Evolutionary conservation across 345 rosid genomes (phyloP).

Genomic region (Syzygium aqueum): DNA sequence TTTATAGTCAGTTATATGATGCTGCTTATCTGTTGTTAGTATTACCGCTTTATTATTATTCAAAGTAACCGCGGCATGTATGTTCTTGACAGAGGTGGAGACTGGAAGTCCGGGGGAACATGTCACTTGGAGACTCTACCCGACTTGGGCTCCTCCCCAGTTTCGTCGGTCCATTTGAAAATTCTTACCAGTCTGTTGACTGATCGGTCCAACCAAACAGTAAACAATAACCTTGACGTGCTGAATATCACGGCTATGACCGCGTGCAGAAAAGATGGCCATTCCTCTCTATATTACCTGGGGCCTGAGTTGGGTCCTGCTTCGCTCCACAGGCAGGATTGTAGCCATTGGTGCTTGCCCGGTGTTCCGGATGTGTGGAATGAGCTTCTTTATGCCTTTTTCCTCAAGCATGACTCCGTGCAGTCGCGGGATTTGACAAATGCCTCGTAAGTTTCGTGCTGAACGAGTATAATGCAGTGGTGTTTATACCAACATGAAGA

Average conservation of each 20-base stretch:
- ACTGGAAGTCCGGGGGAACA: constrained; percentile 45
- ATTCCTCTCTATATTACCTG: constrained; percentile 55
- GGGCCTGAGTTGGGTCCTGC: constrained; percentile 35
- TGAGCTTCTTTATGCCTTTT: constrained; percentile 45
- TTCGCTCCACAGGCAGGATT: constrained; percentile 58
- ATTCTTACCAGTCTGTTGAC: constrained; percentile 25
- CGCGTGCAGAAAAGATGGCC: constrained; percentile 64
- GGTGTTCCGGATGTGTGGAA: constrained; percentile 81
- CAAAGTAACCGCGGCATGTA: background rate
- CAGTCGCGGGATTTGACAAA: background rate
- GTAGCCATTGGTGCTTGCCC: constrained; percentile 93
- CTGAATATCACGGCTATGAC: constrained; percentile 65
- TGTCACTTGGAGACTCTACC: constrained; percentile 70
- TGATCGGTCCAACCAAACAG: constrained; percentile 16
- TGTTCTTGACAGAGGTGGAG: constrained; percentile 45
- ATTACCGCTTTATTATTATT: background rate
- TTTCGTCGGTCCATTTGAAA: constrained; percentile 18
- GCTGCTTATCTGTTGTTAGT: background rate
- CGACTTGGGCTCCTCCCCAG: constrained; percentile 29
- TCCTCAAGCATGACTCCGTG: constrained; percentile 22
- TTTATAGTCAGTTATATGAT: background rate
- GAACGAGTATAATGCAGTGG: background rate
- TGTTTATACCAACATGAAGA: background rate
- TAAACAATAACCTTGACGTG: constrained; percentile 15
- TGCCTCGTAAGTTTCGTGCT: background rate